Percentiles rank a stretch among this genome's conserved stretches.
Conservation (phyloP, 2,329 filamentous ascomycete genomes). For the Aspergillus pseudotamarii region DNA sequence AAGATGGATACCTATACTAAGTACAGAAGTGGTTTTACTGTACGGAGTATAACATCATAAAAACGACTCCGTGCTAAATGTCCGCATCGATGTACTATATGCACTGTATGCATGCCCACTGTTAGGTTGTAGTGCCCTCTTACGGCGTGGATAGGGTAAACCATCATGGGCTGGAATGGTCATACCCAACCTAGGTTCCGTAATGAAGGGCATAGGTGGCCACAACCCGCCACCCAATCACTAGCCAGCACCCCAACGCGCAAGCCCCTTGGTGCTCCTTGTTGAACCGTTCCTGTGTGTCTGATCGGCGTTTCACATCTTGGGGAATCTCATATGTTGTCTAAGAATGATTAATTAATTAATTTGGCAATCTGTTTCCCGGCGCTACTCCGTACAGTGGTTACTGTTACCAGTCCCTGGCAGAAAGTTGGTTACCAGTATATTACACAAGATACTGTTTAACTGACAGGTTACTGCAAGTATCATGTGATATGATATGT, state of each 20-base stretch:
- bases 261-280: slow-evolving; percentile 4
- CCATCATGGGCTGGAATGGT: background rate
- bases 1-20: background rate
- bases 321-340: background rate
- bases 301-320: slow-evolving; percentile 16
- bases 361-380: background rate
- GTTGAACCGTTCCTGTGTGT: slow-evolving; percentile 9
- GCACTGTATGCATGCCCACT: too few species aligned
- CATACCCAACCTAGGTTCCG: background rate
- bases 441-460: background rate
- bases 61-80: too few species aligned
- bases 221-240: slow-evolving; percentile 4
- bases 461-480: background rate
- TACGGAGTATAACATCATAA: background rate
- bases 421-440: background rate
- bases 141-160: too few species aligned
- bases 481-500: background rate
- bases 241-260: background rate
- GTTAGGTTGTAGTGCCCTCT: too few species aligned
- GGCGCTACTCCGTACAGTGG: background rate
- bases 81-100: background rate
- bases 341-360: slow-evolving; percentile 4
- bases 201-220: slow-evolving; percentile 3
- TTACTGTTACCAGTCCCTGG: background rate
- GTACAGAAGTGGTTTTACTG: background rate